These are phyloP conservation scores for Acer saccharum DNA, from an alignment of 345 rosid species.

Conservation along the genomic window DNA sequence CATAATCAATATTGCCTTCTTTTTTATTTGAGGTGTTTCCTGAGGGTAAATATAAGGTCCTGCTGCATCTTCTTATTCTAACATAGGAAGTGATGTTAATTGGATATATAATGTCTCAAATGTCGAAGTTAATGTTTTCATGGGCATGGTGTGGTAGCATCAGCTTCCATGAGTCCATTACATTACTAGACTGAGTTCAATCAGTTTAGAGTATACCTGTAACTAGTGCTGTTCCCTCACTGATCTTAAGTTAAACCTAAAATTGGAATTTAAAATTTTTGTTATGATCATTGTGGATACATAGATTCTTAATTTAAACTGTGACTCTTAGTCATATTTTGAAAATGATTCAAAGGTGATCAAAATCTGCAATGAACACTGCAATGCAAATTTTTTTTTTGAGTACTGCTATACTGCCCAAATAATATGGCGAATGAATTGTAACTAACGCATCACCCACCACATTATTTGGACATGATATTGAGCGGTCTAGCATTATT, in stretches of 20 bases:
- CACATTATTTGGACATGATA: too few species aligned
- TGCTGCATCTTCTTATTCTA: neutral
- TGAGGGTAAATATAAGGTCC: neutral
- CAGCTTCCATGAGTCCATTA: neutral
- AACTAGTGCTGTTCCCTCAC: neutral
- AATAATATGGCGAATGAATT: too few species aligned
- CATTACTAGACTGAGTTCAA: neutral
- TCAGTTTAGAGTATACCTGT: too few species aligned
- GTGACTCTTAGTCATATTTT: too few species aligned
- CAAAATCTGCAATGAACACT: neutral
- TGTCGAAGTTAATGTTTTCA: neutral
- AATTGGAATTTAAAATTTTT: neutral
- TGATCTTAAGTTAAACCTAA: neutral
- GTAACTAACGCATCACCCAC: too few species aligned
- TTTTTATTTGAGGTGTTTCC: neutral
- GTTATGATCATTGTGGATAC: too few species aligned
- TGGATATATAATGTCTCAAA: neutral
- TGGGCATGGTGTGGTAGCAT: neutral
- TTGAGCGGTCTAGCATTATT: too few species aligned
- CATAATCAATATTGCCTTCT: neutral
- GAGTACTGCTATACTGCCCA: too few species aligned
- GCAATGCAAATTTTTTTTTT: too few species aligned
- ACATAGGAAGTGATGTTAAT: neutral
- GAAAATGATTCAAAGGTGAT: neutral
- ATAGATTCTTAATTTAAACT: too few species aligned